Percentiles rank a stretch among this genome's conserved stretches.
Conservation (phyloP, 1,284 basidiomycete genomes). For the Phlebopus sp. region DNA sequence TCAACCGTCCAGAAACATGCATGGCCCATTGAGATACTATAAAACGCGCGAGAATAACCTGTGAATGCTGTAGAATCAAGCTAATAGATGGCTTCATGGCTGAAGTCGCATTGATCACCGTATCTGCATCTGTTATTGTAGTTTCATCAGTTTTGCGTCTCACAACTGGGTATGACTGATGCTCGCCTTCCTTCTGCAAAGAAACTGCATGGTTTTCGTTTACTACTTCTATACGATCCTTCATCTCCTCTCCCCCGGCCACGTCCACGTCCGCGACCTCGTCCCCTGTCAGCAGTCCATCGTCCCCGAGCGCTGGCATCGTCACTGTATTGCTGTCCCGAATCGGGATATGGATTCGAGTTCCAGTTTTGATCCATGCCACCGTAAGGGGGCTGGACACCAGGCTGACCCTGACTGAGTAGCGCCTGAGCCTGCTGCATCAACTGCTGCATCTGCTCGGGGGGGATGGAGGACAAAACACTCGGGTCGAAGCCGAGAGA, state of each 20-base stretch:
- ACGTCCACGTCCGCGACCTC: conserved; percentile 45
- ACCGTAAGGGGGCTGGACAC: conserved; percentile 25
- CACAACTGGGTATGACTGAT: conserved; percentile 43
- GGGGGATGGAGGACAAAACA: conserved; percentile 40
- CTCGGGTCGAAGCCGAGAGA: conserved; percentile 31
- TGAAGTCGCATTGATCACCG: conserved; percentile 81
- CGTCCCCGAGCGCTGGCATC: conserved; percentile 39
- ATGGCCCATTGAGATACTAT: conserved; percentile 5
- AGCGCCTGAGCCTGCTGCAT: conserved; percentile 50
- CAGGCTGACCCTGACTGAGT: conserved; percentile 25
- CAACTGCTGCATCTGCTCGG: conserved; percentile 63
- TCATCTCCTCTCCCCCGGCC: conserved; percentile 50
- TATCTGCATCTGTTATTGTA: conserved; percentile 74
- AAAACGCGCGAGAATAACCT: conserved; percentile 11
- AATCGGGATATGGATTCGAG: conserved; percentile 34
- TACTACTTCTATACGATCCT: conserved; percentile 66
- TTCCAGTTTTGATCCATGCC: conserved; percentile 28
- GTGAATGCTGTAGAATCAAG: not conserved
- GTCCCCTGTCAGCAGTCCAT: conserved; percentile 40
- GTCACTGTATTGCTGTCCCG: conserved; percentile 33
- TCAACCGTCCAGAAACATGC: not conserved
- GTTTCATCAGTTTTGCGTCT: conserved; percentile 47
- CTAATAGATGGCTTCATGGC: conserved; percentile 52
- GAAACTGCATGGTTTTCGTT: conserved; percentile 83
- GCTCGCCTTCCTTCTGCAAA: conserved; percentile 87